Evolutionary conservation across 129 eudicot species (phyloP).

Genomic region (Smallanthus sonchifolius): DNA sequence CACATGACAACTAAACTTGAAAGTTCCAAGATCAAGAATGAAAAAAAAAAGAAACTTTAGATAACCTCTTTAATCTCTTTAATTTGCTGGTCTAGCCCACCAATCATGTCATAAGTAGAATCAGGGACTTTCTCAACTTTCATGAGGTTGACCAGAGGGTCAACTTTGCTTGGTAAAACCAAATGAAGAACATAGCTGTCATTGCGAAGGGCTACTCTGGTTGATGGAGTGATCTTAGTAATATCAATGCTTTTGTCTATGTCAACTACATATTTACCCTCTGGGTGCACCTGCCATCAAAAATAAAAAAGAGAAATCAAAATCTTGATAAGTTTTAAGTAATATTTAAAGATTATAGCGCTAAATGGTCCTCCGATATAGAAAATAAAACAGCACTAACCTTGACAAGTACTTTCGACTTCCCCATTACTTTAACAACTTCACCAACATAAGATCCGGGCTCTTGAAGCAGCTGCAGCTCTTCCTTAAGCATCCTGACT

Average conservation of each 20-base stretch:
- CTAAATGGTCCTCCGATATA: neutral
- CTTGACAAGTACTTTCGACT: constrained; percentile 46
- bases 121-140: constrained; percentile 50
- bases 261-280: constrained; percentile 40
- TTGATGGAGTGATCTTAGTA: constrained; percentile 40
- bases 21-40: neutral
- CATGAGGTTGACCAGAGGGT: constrained; percentile 45
- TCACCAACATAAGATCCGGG: constrained; percentile 48
- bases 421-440: constrained; percentile 46
- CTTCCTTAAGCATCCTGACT: constrained; percentile 55
- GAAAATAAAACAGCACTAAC: constrained; percentile 17
- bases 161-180: constrained; percentile 44
- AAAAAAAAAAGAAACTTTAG: neutral
- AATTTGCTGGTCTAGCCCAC: constrained; percentile 46
- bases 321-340: neutral
- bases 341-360: neutral
- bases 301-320: neutral
- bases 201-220: constrained; percentile 42
- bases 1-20: neutral
- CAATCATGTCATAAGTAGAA: constrained; percentile 46
- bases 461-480: constrained; percentile 44
- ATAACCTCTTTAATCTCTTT: constrained; percentile 45
- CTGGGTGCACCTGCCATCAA: constrained; percentile 33
- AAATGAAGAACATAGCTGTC: constrained; percentile 36
- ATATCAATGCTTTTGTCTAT: constrained; percentile 44